A percentile compares a stretch with the other conserved stretches of the same genome.
Conservation (phyloP, 2,329 filamentous ascomycete genomes). For the Mycogone perniciosa region DNA sequence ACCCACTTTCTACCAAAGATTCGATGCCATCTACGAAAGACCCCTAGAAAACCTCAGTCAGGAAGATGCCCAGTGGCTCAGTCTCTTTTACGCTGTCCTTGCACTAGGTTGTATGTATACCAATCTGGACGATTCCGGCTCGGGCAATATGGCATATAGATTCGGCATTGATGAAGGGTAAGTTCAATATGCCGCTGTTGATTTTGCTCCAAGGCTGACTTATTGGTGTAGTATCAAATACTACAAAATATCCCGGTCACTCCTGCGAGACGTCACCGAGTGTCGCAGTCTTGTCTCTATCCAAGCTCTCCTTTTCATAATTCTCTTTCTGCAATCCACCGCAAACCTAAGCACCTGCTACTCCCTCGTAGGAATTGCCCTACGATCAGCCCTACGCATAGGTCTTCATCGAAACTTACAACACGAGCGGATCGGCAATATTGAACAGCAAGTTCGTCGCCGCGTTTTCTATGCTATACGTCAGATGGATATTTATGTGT, state of each 20-base stretch:
- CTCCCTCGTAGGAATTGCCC: constrained; percentile 70
- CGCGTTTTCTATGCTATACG: constrained; percentile 62
- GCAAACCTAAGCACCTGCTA: constrained; percentile 76
- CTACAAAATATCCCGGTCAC: constrained; percentile 59
- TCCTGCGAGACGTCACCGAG: constrained; percentile 60
- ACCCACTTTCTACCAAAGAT: constrained; percentile 70
- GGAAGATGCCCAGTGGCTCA: constrained; percentile 63
- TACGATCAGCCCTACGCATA: constrained; percentile 69
- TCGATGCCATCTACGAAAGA: constrained; percentile 72
- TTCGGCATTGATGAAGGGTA: constrained; percentile 52
- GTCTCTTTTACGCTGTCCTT: constrained; percentile 63
- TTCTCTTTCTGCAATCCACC: constrained; percentile 73
- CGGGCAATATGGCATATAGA: constrained; percentile 42
- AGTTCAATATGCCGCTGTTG: constrained; percentile 15
- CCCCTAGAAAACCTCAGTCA: constrained; percentile 55
- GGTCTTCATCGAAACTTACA: constrained; percentile 69
- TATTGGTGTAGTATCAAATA: constrained; percentile 57
- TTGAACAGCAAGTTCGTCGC: constrained; percentile 58
- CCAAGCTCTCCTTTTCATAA: constrained; percentile 72
- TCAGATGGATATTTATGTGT: constrained; percentile 66
- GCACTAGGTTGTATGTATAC: constrained; percentile 69
- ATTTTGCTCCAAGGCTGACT: constrained; percentile 5
- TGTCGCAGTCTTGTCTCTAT: constrained; percentile 69
- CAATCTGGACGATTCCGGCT: constrained; percentile 47
- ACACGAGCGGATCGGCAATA: constrained; percentile 54